Conservation (phyloP, 306 rosid species). For the Glycine tomentella region DNA sequence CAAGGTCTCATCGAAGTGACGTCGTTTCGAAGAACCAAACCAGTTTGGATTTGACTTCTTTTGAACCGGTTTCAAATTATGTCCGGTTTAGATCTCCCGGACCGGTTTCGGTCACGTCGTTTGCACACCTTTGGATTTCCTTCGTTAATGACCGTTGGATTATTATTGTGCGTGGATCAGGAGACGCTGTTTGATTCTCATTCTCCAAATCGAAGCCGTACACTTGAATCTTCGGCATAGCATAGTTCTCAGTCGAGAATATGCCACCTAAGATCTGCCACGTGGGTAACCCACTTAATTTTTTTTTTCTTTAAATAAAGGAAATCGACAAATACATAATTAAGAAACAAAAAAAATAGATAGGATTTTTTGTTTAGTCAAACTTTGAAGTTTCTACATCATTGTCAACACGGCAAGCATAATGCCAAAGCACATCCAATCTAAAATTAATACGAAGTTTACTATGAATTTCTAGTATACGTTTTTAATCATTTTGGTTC, state of each 20-base stretch:
- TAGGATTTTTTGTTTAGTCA: neutral
- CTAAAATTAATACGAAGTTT: neutral
- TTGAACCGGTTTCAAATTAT: slow-evolving; percentile 26
- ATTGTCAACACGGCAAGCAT: slow-evolving; percentile 30
- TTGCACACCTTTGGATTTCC: neutral
- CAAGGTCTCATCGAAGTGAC: neutral
- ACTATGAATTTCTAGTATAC: neutral
- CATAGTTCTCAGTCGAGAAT: neutral
- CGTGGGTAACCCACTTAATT: neutral
- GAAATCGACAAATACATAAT: neutral
- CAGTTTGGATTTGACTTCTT: neutral
- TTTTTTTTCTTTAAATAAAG: too few species aligned
- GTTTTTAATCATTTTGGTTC: neutral
- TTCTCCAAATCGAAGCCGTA: slow-evolving; percentile 1
- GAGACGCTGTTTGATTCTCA: neutral
- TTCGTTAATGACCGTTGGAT: neutral
- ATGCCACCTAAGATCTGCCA: neutral
- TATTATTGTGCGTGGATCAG: neutral
- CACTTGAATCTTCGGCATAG: slow-evolving; percentile 3
- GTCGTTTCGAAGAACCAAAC: neutral
- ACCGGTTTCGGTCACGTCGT: neutral
- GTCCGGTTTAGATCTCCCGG: too few species aligned
- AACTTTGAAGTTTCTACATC: slow-evolving; percentile 34
- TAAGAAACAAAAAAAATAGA: neutral
- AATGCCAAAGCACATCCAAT: neutral